phyloP scores from a whole-genome alignment of 2,329 filamentous ascomycete genomes.

The Sordariomycetes sp. region DNA sequence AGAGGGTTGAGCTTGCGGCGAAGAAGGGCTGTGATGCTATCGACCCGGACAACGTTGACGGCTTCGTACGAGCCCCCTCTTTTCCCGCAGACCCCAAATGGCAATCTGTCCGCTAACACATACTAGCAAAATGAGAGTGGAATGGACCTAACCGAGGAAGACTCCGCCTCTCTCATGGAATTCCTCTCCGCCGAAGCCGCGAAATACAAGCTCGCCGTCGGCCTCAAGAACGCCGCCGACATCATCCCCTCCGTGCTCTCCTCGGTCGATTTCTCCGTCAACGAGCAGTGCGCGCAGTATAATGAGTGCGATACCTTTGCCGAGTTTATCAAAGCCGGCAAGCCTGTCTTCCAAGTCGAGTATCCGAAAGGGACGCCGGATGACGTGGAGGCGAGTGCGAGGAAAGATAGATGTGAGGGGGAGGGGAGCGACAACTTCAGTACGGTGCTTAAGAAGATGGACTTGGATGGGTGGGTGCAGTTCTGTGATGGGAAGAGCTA shows the following conservation, averaged over 20 bases:
- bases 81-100: neutral
- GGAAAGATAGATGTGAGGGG: conserved; percentile 28
- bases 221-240: conserved; percentile 57
- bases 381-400: conserved; percentile 17
- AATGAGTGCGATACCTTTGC: conserved; percentile 47
- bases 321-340: conserved; percentile 46
- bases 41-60: conserved; percentile 63
- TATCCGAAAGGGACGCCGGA: conserved; percentile 44
- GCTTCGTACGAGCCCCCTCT: conserved; percentile 31
- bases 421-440: conserved; percentile 41
- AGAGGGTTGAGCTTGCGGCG: conserved; percentile 46
- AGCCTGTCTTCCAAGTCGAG: conserved; percentile 66
- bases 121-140: conserved; percentile 48
- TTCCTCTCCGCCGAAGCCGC: conserved; percentile 48
- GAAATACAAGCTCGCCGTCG: conserved; percentile 45
- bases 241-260: conserved; percentile 40
- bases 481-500: conserved; percentile 33
- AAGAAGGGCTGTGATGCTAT: conserved; percentile 57
- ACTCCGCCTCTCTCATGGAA: conserved; percentile 47
- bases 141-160: conserved; percentile 41
- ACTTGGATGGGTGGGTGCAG: conserved; percentile 51
- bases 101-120: neutral
- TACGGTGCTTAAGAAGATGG: conserved; percentile 55
- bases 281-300: conserved; percentile 57
- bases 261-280: conserved; percentile 54